A percentile compares a stretch with the other conserved stretches of the same genome.
Conservation (phyloP, 192 early-diverging fungal species). For the Podila horticola region DNA sequence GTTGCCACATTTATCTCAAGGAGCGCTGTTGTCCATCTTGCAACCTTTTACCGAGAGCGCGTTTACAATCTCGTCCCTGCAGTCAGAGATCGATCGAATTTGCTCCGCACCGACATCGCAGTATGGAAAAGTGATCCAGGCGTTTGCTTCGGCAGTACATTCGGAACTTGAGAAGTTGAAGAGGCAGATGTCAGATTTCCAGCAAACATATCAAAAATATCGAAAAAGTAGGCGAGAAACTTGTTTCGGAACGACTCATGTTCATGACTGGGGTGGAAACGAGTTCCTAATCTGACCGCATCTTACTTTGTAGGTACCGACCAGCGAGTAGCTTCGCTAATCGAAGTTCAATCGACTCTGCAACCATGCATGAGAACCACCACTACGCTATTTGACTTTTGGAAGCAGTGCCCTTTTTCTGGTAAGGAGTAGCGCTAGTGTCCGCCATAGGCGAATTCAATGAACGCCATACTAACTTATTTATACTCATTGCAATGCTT, state of each 20-base stretch:
- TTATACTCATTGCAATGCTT: not conserved
- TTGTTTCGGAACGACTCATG: not conserved
- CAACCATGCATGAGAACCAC: not conserved
- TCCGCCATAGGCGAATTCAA: not conserved
- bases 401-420: conserved; percentile 20
- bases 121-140: conserved; percentile 36
- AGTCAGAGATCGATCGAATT: conserved; percentile 10
- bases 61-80: conserved; percentile 3
- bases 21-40: conserved; percentile 13
- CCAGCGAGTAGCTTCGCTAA: conserved; percentile 18
- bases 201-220: conserved; percentile 18
- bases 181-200: conserved; percentile 2
- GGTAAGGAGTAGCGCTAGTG: conserved; percentile 2
- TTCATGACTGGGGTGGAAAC: not conserved
- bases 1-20: conserved; percentile 23
- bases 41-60: conserved; percentile 21
- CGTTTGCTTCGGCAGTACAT: conserved; percentile 25
- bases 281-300: not conserved
- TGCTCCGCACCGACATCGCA: conserved; percentile 14
- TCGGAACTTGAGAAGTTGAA: conserved; percentile 15
- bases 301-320: not conserved
- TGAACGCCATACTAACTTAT: not conserved
- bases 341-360: conserved; percentile 17
- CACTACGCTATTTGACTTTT: not conserved
- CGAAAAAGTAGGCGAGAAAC: conserved; percentile 9